These are phyloP conservation scores for Schoenoplectus tabernaemontani DNA, from an alignment of 202 grass and related monocot genomes.

Conservation along the genomic window DNA sequence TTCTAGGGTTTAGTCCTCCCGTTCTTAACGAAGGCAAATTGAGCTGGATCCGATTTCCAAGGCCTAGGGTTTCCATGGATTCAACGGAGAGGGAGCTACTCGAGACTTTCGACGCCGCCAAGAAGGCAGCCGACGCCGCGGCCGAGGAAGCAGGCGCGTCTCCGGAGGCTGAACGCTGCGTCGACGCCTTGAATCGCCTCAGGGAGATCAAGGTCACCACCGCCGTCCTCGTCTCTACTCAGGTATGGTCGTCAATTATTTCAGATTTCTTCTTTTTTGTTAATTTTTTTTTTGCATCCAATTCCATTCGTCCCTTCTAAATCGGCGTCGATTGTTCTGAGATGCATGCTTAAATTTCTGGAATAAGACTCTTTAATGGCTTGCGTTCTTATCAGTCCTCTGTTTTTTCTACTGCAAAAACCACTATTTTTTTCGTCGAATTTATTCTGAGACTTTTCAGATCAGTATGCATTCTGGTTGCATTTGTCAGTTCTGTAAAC, in stretches of 20 bases:
- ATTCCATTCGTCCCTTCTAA: not conserved
- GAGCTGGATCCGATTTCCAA: slow-evolving; percentile 16
- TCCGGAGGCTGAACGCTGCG: slow-evolving; percentile 72
- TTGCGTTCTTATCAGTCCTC: not conserved
- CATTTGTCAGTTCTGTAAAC: not conserved
- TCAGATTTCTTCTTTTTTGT: not conserved
- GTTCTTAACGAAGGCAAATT: not conserved
- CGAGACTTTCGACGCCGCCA: slow-evolving; percentile 79
- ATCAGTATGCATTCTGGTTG: not conserved
- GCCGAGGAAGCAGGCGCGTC: slow-evolving; percentile 24
- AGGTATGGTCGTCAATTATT: slow-evolving; percentile 35
- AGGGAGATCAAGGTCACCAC: slow-evolving; percentile 70
- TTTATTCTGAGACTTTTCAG: not conserved
- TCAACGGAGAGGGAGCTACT: slow-evolving; percentile 75
- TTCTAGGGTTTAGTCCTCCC: not conserved
- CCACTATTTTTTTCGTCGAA: not conserved
- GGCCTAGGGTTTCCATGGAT: slow-evolving; percentile 23
- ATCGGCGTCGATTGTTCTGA: not conserved
- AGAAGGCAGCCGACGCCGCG: slow-evolving; percentile 73
- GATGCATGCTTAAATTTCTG: not conserved
- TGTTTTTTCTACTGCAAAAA: not conserved
- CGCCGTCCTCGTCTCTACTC: slow-evolving; percentile 71
- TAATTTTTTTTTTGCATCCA: too few relatives aligned
- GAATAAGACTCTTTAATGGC: not conserved
- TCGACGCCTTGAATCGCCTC: slow-evolving; percentile 66